A percentile compares a stretch with the other conserved stretches of the same genome.
Evolutionary conservation across 1,139 yeast genomes (phyloP).

Genomic region (Yamadazyma atlantica): DNA sequence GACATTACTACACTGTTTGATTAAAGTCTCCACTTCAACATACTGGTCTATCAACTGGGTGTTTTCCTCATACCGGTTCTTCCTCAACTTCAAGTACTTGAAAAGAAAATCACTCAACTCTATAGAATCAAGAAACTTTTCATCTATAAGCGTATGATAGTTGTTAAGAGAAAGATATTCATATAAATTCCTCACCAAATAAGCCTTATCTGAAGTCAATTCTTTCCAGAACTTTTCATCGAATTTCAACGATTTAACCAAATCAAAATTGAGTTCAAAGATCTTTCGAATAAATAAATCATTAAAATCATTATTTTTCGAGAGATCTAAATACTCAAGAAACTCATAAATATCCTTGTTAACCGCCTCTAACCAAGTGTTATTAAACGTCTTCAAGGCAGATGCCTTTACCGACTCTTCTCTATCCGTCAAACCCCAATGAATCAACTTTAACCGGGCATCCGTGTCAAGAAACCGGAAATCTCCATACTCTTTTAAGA

Average conservation of each 20-base stretch:
- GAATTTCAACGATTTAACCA: conserved; percentile 56
- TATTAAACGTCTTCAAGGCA: conserved; percentile 67
- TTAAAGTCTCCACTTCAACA: conserved; percentile 10
- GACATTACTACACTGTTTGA: conserved; percentile 2
- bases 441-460: conserved; percentile 65
- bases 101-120: conserved; percentile 61
- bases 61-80: conserved; percentile 31
- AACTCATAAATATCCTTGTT: conserved; percentile 72
- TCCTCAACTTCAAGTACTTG: conserved; percentile 51
- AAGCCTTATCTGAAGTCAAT: conserved; percentile 72
- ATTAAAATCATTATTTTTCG: conserved; percentile 62
- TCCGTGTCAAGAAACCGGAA: conserved; percentile 56
- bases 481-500: conserved; percentile 68
- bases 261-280: conserved; percentile 62
- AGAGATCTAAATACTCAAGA: conserved; percentile 68
- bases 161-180: conserved; percentile 59
- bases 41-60: conserved; percentile 22
- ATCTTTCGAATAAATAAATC: conserved; percentile 65
- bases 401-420: conserved; percentile 73
- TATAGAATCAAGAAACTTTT: conserved; percentile 78
- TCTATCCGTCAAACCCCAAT: conserved; percentile 88
- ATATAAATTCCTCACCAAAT: conserved; percentile 67
- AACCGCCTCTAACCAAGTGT: conserved; percentile 68
- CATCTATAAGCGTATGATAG: conserved; percentile 60
- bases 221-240: conserved; percentile 64